These are phyloP conservation scores for Saccharomycopsis fodiens DNA, from an alignment of 805 yeast species.

Conservation along the genomic window DNA sequence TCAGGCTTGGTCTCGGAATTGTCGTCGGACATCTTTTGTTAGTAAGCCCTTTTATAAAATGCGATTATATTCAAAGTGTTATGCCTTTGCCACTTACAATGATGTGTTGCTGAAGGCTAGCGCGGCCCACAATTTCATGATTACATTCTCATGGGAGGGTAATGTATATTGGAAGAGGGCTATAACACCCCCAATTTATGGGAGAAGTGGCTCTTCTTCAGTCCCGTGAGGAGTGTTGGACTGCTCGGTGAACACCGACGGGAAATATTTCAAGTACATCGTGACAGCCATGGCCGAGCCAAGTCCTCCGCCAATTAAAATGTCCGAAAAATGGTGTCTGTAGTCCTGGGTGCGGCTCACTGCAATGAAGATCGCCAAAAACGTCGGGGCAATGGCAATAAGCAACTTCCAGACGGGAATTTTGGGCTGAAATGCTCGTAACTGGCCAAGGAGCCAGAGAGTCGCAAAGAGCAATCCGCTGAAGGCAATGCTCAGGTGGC, in stretches of 20 bases:
- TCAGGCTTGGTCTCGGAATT: constrained; percentile 37
- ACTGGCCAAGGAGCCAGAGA: constrained; percentile 64
- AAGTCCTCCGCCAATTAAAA: constrained; percentile 59
- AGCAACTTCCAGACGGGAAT: constrained; percentile 60
- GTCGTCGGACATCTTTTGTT: constrained; percentile 21
- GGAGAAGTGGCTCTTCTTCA: not conserved
- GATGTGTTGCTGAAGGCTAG: too few species aligned
- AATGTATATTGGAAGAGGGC: too few species aligned
- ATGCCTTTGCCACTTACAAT: too few species aligned
- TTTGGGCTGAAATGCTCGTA: constrained; percentile 38
- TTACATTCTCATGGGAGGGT: too few species aligned
- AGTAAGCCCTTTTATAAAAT: too few species aligned
- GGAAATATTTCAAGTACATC: constrained; percentile 36
- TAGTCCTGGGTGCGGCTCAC: constrained; percentile 85
- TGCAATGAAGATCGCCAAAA: constrained; percentile 73
- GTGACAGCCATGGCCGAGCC: constrained; percentile 53
- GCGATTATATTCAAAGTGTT: too few species aligned
- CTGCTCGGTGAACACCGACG: not conserved
- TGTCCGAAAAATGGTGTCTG: constrained; percentile 88
- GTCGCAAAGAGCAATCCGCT: constrained; percentile 58
- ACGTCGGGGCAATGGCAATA: constrained; percentile 44
- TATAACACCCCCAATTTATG: too few species aligned
- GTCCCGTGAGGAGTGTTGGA: not conserved
- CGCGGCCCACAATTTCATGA: too few species aligned
- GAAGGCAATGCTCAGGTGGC: constrained; percentile 68